Conservation (phyloP, 129 eudicot species). For the Smallanthus sonchifolius region DNA sequence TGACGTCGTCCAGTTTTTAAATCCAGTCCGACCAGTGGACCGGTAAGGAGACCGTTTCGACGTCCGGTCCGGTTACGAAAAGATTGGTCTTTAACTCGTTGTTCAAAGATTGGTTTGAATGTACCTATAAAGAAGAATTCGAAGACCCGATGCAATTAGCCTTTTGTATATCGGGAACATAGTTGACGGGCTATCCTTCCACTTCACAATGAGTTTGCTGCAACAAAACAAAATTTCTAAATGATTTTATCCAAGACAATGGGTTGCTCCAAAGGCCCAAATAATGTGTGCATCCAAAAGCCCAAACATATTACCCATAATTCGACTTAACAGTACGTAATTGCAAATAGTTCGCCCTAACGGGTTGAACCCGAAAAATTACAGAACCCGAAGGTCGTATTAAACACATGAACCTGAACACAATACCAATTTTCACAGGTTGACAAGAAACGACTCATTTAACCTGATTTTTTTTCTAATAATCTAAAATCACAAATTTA, state of each 20-base stretch:
- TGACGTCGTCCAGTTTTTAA: background rate
- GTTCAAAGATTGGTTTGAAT: background rate
- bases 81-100: too few species aligned
- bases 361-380: too few species aligned
- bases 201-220: constrained; percentile 32
- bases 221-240: background rate
- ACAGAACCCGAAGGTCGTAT: too few species aligned
- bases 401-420: too few species aligned
- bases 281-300: background rate
- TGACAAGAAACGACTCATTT: too few species aligned
- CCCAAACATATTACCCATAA: background rate
- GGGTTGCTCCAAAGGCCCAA: background rate
- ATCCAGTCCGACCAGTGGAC: too few species aligned
- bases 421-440: too few species aligned
- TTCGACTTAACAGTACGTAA: too few species aligned
- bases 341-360: too few species aligned
- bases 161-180: constrained; percentile 54
- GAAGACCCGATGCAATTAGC: constrained; percentile 51
- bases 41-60: too few species aligned
- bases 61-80: too few species aligned
- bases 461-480: too few species aligned
- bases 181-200: constrained; percentile 54
- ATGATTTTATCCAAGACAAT: background rate
- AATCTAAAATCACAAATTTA: background rate
- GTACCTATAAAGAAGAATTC: constrained; percentile 61